These are phyloP conservation scores for Eucalyptus polyanthemos DNA, from an alignment of 345 rosid species.

Conservation along the genomic window DNA sequence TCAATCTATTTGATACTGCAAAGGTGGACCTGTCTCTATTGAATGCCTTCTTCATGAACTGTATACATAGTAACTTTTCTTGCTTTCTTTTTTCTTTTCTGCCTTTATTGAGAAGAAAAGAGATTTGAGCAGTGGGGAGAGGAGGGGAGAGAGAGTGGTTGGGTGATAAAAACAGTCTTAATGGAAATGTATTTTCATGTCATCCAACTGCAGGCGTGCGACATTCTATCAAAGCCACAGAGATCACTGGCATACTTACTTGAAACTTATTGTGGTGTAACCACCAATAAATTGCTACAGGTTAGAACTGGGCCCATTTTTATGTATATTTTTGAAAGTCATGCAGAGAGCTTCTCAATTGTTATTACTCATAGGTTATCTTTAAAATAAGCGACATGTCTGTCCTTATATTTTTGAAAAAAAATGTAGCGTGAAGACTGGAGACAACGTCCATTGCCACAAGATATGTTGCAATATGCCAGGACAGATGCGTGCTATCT, in stretches of 20 bases:
- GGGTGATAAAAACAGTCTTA: neutral
- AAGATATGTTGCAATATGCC: conserved; percentile 76
- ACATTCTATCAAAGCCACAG: conserved; percentile 77
- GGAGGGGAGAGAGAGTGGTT: neutral
- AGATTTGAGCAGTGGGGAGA: neutral
- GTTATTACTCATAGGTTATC: neutral
- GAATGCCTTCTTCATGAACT: neutral
- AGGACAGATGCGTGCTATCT: conserved; percentile 81
- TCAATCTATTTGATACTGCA: conserved; percentile 89
- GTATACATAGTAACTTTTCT: neutral
- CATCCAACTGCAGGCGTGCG: conserved; percentile 60
- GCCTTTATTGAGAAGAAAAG: neutral
- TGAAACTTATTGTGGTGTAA: conserved; percentile 64
- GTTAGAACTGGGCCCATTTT: conserved; percentile 7
- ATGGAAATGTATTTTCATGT: neutral
- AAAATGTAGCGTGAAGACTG: conserved; percentile 84
- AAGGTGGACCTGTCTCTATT: conserved; percentile 36
- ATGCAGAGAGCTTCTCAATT: neutral
- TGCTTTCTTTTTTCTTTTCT: neutral
- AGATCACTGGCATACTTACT: conserved; percentile 84
- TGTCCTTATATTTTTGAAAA: neutral
- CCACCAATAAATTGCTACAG: conserved; percentile 79
- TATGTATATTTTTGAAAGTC: neutral
- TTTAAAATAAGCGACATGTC: neutral
- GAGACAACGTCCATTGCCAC: conserved; percentile 88